Conservation (phyloP, 352 stramenopile species). For the Pythium guiyangense region DNA sequence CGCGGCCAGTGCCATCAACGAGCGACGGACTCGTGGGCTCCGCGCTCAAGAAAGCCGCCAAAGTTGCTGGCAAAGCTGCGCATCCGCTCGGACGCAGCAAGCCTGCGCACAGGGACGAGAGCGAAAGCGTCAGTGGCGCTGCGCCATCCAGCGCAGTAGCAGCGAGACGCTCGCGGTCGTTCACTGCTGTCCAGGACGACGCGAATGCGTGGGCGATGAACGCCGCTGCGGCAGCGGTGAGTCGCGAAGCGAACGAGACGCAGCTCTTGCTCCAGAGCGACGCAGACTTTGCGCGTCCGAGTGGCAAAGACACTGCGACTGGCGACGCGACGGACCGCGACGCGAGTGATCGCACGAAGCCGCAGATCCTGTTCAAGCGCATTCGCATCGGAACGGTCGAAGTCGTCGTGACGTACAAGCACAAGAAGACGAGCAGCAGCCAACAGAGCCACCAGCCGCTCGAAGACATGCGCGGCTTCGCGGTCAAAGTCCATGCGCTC, state of each 20-base stretch:
- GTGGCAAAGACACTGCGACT: neutral
- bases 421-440: constrained; percentile 42
- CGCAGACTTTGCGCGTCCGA: neutral
- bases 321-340: constrained; percentile 16
- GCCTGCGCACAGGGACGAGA: constrained; percentile 16
- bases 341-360: constrained; percentile 31
- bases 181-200: constrained; percentile 30
- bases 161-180: constrained; percentile 6
- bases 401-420: constrained; percentile 78
- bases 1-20: constrained; percentile 14
- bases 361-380: constrained; percentile 73
- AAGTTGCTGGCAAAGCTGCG: constrained; percentile 58
- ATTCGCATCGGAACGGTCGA: constrained; percentile 76
- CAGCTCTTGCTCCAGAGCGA: constrained; percentile 15
- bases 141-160: neutral
- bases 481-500: constrained; percentile 81
- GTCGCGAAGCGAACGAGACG: constrained; percentile 20
- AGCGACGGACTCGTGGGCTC: constrained; percentile 39
- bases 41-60: constrained; percentile 51
- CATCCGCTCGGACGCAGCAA: constrained; percentile 43
- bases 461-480: constrained; percentile 83
- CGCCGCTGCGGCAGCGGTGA: constrained; percentile 15
- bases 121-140: neutral
- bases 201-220: constrained; percentile 28
- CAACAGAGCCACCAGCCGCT: constrained; percentile 36